Evolutionary conservation across 2,329 filamentous ascomycete species (phyloP), one percentile per base, ranked within the genome.

Genomic region (Colletotrichum sp.): DNA sequence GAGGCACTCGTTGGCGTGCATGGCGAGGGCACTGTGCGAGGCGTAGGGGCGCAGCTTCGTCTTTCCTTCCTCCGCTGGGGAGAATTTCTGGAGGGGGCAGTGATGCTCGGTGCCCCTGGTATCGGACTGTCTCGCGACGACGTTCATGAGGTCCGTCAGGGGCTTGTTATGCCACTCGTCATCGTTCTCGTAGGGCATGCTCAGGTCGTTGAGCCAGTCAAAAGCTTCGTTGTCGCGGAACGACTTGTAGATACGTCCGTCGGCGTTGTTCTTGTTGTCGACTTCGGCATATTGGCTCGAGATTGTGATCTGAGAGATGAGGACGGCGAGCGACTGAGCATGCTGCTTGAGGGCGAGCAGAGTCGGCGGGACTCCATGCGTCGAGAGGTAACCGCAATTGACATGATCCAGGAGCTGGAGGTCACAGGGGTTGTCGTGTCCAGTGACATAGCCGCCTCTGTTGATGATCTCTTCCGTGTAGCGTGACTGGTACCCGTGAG

Each of bases 261-360:
- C 71, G 13, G 32, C 68, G n/a, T 68, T 57, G 12, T 73, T 74
- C 30, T 78, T 18, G 63, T 77, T 72, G 26, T 84, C 78, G n/a
- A 86, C 79, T 18, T 84, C 80, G 6, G 78, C 77, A 21, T 75
- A 77, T 12, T 77, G 78, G 8, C 83, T 81, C 10, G 84, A 86
- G 6, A 89, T 84, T 4, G 84, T 85, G 13, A 92, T 81, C 57
- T 85, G 82, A 5, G 85, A 85, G 76, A 93, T 91, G 64, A 92
- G 85, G 16, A 88, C 85, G 39, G 85, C 83, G 18, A 93, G 86
- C n/a, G 89, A 88, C 70, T 92, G 91, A 0, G 90, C 89, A 77
- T 93, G 91, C 79, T 91, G 88, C 81, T 93, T 93, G 44, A 93
- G 85, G 2, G 89, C 85, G 2, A 89, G 83, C n/a, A 93, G 84